phyloP scores from a whole-genome alignment of 2,329 filamentous ascomycete genomes.

The Cryoendolithus antarcticus region DNA sequence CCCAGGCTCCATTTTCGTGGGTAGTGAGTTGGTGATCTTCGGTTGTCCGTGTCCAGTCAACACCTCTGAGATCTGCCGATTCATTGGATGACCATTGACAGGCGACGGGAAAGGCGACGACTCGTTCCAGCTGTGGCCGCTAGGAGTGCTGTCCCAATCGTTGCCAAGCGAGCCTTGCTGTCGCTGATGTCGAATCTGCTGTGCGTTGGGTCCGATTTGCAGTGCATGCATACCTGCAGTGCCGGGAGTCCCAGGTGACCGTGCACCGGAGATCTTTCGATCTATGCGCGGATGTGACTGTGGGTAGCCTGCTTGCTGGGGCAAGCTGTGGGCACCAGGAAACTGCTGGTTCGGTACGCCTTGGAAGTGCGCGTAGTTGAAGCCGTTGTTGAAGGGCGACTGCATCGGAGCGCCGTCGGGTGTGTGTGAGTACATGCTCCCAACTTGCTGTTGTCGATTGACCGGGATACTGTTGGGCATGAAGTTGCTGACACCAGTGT shows the following conservation, averaged over 20 bases:
- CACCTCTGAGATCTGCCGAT: constrained; percentile 74
- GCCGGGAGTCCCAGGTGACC: constrained; percentile 77
- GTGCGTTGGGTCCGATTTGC: constrained; percentile 46
- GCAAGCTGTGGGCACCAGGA: constrained; percentile 28
- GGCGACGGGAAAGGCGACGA: constrained; percentile 89
- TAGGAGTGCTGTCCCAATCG: constrained; percentile 78
- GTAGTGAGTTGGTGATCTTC: constrained; percentile 51
- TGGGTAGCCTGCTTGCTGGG: constrained; percentile 17
- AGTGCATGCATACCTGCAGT: constrained; percentile 58
- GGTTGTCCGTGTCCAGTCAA: constrained; percentile 69
- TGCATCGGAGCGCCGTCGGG: constrained; percentile 86
- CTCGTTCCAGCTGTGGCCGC: constrained; percentile 61
- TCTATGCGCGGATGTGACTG: constrained; percentile 39
- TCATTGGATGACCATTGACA: constrained; percentile 48
- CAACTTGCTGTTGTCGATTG: constrained; percentile 46
- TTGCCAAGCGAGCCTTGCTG: constrained; percentile 43
- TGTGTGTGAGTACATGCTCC: constrained; percentile 71
- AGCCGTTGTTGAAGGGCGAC: constrained; percentile 69
- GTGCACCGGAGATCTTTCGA: constrained; percentile 51
- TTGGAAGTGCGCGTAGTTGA: constrained; percentile 66
- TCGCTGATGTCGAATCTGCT: constrained; percentile 43
- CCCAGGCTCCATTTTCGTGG: constrained; percentile 62
- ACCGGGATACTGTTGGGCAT: constrained; percentile 34
- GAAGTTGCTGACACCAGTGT: constrained; percentile 37
- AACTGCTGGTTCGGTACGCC: constrained; percentile 48